These are phyloP conservation scores for Rhizopus delemar DNA, from an alignment of 371 early-diverging fungal species.

Conservation along the genomic window DNA sequence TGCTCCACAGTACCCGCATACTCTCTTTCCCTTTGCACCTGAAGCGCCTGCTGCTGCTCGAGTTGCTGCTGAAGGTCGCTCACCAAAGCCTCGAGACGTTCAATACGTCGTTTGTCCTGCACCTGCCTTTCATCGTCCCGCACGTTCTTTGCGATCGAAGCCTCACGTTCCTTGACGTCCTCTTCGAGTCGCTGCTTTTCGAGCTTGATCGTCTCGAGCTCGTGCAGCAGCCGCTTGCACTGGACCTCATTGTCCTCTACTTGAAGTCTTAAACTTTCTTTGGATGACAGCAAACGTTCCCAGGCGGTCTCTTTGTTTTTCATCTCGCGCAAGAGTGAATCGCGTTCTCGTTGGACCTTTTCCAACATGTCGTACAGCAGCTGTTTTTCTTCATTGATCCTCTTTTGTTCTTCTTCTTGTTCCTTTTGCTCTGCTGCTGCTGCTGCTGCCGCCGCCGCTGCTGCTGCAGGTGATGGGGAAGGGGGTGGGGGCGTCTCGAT, in stretches of 20 bases:
- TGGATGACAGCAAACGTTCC: conserved; percentile 43
- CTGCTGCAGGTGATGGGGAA: conserved; percentile 1
- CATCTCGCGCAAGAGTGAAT: conserved; percentile 29
- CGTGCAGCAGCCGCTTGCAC: conserved; percentile 21
- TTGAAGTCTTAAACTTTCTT: conserved; percentile 42
- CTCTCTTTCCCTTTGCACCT: conserved; percentile 22
- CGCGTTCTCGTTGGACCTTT: conserved; percentile 34
- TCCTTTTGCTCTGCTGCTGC: conserved; percentile 10
- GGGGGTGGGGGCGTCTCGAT: background rate
- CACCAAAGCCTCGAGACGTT: conserved; percentile 34
- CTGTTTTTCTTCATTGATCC: conserved; percentile 15
- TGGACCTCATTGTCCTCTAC: conserved; percentile 33
- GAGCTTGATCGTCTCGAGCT: conserved; percentile 13
- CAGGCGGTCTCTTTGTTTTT: conserved; percentile 42
- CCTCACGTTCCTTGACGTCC: conserved; percentile 17
- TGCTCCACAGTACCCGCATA: conserved; percentile 36
- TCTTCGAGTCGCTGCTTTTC: conserved; percentile 7
- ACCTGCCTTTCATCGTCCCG: conserved; percentile 29
- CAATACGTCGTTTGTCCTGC: conserved; percentile 36
- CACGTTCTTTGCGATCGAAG: conserved; percentile 25
- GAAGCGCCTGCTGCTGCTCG: conserved; percentile 7
- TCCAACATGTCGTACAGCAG: conserved; percentile 37
- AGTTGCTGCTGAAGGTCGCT: conserved; percentile 33
- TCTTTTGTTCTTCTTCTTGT: conserved; percentile 7
- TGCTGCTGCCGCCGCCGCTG: background rate